Evolutionary conservation across 345 rosid genomes (phyloP).

Genomic region (Citrus reticulata): DNA sequence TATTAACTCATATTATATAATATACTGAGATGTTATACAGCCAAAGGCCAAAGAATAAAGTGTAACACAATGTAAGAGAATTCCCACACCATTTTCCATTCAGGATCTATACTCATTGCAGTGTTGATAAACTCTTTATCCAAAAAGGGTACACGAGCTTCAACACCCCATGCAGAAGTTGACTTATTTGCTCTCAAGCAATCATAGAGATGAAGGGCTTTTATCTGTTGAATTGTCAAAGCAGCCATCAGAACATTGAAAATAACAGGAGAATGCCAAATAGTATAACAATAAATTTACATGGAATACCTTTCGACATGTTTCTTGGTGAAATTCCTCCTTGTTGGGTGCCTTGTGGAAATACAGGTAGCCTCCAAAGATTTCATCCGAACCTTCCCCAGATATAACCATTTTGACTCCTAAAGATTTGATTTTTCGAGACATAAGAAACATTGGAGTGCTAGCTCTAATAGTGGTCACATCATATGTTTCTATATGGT

Average conservation of each 20-base stretch:
- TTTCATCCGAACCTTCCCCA: slow-evolving; percentile 90
- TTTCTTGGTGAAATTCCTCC: slow-evolving; percentile 74
- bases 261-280: slow-evolving; percentile 4
- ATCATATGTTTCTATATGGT: slow-evolving; percentile 81
- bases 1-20: background rate
- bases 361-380: slow-evolving; percentile 83
- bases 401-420: slow-evolving; percentile 91
- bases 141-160: slow-evolving; percentile 88
- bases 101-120: slow-evolving; percentile 82
- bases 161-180: slow-evolving; percentile 90
- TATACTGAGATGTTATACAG: background rate
- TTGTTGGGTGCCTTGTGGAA: slow-evolving; percentile 87
- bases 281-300: background rate
- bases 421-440: slow-evolving; percentile 79
- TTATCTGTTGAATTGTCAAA: slow-evolving; percentile 48
- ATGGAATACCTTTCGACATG: slow-evolving; percentile 66
- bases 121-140: slow-evolving; percentile 64
- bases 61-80: background rate
- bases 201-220: slow-evolving; percentile 83
- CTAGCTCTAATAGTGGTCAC: slow-evolving; percentile 88
- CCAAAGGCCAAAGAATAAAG: background rate
- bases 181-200: slow-evolving; percentile 88
- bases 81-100: slow-evolving; percentile 72
- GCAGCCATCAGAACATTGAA: slow-evolving; percentile 6
- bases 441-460: slow-evolving; percentile 92